Conservation (phyloP, 768 basidiomycete genomes). For the Epithele typhae region DNA sequence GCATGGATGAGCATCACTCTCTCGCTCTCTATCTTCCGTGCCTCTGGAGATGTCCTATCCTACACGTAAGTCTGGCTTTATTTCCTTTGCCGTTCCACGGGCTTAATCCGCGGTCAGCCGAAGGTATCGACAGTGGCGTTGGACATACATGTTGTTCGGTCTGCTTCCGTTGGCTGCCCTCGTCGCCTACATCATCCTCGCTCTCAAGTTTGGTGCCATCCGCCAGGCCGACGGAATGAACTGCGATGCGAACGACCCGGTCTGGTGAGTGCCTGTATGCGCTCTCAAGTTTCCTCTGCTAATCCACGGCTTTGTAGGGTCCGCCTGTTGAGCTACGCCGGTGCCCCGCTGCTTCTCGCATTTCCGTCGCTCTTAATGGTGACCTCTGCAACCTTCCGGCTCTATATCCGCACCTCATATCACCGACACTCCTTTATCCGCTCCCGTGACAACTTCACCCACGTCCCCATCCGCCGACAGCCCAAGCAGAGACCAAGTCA, state of each 20-base stretch:
- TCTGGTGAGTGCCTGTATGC: conserved; percentile 41
- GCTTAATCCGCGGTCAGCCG: neutral
- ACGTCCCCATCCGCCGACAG: conserved; percentile 15
- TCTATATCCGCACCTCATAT: conserved; percentile 10
- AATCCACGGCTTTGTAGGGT: conserved; percentile 36
- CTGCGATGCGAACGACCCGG: conserved; percentile 55
- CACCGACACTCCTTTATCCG: conserved; percentile 6
- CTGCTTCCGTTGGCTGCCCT: conserved; percentile 46
- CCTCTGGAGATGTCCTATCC: conserved; percentile 1
- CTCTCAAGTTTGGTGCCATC: conserved; percentile 41
- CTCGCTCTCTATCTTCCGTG: conserved; percentile 15
- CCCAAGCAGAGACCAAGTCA: neutral
- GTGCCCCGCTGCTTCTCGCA: conserved; percentile 44
- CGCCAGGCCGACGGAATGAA: conserved; percentile 47
- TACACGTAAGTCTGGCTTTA: conserved; percentile 2
- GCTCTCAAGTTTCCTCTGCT: neutral
- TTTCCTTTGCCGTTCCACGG: too few relatives aligned
- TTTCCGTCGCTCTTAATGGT: conserved; percentile 52
- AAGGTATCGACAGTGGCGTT: conserved; percentile 50
- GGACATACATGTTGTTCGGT: conserved; percentile 39
- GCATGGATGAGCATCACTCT: conserved; percentile 23
- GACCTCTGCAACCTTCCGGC: conserved; percentile 33
- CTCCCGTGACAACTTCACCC: conserved; percentile 13
- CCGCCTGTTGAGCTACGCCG: conserved; percentile 61
- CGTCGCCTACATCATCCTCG: conserved; percentile 37